Conservation (phyloP, 2,329 filamentous ascomycete genomes). For the Penicillium polonicum region DNA sequence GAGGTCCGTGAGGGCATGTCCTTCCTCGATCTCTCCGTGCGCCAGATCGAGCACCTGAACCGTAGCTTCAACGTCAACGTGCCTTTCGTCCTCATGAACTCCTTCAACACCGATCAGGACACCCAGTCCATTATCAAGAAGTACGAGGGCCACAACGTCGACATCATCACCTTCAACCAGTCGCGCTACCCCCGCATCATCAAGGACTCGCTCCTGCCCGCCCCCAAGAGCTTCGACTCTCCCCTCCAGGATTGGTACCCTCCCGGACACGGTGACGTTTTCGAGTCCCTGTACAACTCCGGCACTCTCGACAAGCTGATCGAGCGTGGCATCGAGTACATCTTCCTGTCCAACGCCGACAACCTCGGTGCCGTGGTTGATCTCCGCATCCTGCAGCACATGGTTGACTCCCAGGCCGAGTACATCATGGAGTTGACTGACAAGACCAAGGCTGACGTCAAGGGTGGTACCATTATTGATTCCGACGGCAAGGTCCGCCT, state of each 20-base stretch:
- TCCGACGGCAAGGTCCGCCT: conserved; percentile 96
- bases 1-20: conserved; percentile 99
- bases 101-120: conserved; percentile 99
- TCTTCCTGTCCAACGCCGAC: conserved; percentile 99
- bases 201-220: conserved; percentile 96
- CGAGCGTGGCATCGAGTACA: conserved; percentile 90
- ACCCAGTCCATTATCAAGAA: conserved; percentile 99
- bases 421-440: conserved; percentile 99
- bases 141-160: conserved; percentile 99
- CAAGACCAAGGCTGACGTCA: conserved; percentile 99
- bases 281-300: conserved; percentile 99
- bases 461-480: conserved; percentile 99
- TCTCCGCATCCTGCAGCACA: conserved; percentile 97
- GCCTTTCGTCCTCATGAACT: conserved; percentile 99
- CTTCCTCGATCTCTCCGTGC: conserved; percentile 96
- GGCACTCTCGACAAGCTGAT: conserved; percentile 96
- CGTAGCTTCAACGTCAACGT: conserved; percentile 96
- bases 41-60: conserved; percentile 99
- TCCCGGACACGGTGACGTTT: conserved; percentile 98
- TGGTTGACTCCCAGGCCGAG: conserved; percentile 94
- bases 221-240: conserved; percentile 84
- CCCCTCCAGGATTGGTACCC: conserved; percentile 97
- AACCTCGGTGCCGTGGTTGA: conserved; percentile 98
- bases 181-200: conserved; percentile 96
- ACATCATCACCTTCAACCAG: conserved; percentile 99